Evolutionary conservation across 1,284 basidiomycete species (phyloP).

Genomic region (Boletellus deceptivus): DNA sequence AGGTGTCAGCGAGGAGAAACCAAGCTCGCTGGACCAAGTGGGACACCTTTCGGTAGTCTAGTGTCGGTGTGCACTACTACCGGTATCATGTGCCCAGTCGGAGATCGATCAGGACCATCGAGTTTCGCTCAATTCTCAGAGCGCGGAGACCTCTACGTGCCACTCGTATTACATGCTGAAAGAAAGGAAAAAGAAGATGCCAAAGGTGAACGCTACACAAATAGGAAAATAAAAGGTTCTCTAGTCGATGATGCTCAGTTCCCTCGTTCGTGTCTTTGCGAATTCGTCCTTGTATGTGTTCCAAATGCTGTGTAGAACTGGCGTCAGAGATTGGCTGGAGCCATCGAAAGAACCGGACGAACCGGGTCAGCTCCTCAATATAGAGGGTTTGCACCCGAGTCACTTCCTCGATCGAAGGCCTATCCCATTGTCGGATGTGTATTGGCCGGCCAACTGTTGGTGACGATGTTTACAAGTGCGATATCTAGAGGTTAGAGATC

Average conservation of each 20-base stretch:
- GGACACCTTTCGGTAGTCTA: too few species aligned
- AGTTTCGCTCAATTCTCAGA: too few species aligned
- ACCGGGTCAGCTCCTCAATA: constrained; percentile 91
- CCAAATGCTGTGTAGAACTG: constrained; percentile 70
- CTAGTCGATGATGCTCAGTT: constrained; percentile 72
- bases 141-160: too few species aligned
- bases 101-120: too few species aligned
- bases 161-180: not conserved
- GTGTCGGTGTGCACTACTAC: too few species aligned
- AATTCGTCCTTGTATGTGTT: constrained; percentile 89
- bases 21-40: too few species aligned
- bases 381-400: constrained; percentile 81
- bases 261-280: constrained; percentile 69
- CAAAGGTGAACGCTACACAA: not conserved
- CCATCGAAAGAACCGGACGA: constrained; percentile 18
- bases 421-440: constrained; percentile 71
- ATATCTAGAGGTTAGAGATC: not conserved
- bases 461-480: not conserved
- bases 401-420: constrained; percentile 81
- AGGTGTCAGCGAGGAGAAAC: too few species aligned
- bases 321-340: not conserved
- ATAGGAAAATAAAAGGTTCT: not conserved
- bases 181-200: not conserved
- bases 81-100: too few species aligned
- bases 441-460: constrained; percentile 83